Conservation (phyloP, 179 eudicot genomes). For the Silene noctiflora region DNA sequence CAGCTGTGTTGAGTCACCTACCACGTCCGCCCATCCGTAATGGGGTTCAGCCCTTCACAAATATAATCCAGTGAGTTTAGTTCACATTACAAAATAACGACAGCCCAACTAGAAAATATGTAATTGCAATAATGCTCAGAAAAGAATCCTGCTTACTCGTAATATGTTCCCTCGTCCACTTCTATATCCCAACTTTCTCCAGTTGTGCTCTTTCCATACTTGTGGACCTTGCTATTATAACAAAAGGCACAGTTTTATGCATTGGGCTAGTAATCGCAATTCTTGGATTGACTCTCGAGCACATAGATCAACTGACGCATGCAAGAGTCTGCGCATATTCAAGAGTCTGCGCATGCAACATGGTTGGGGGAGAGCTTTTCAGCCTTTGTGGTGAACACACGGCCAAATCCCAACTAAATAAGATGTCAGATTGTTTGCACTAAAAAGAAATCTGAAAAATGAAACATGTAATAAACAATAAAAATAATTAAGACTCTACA, state of each 20-base stretch:
- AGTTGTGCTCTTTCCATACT: slow-evolving; percentile 90
- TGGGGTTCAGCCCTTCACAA: slow-evolving; percentile 80
- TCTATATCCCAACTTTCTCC: slow-evolving; percentile 97
- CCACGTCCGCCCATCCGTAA: slow-evolving; percentile 97
- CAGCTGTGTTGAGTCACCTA: slow-evolving; percentile 84
- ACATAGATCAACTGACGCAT: too few species aligned
- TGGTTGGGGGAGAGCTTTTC: neutral
- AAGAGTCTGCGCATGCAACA: too few species aligned
- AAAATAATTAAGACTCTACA: neutral
- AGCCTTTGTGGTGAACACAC: neutral
- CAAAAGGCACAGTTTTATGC: slow-evolving; percentile 4
- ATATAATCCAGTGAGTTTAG: neutral
- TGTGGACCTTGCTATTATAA: slow-evolving; percentile 75
- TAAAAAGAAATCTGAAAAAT: neutral
- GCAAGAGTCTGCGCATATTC: too few species aligned
- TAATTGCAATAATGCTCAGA: neutral
- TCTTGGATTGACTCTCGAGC: too few species aligned
- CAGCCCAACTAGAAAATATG: neutral
- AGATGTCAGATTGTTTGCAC: neutral
- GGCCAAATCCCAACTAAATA: neutral
- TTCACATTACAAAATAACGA: neutral
- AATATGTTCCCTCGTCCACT: slow-evolving; percentile 84
- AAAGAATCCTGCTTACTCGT: slow-evolving; percentile 56
- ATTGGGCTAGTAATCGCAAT: neutral
- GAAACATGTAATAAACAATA: neutral